Evolutionary conservation across 2,329 filamentous ascomycete genomes (phyloP).

Genomic region (Dothideomycetes sp.): DNA sequence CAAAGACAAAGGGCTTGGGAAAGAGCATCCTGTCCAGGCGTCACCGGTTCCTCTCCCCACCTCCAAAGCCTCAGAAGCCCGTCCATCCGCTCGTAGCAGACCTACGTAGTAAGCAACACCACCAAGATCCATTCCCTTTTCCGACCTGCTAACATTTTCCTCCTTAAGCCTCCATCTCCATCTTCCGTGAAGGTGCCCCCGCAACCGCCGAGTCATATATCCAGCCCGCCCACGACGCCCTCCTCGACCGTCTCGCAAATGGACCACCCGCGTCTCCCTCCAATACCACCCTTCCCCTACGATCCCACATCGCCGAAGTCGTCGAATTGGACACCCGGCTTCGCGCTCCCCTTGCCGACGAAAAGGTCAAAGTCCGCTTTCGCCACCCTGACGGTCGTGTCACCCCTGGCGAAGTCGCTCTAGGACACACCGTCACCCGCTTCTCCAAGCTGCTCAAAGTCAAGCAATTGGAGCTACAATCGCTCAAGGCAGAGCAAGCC

Average conservation of each 20-base stretch:
- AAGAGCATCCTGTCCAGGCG: neutral
- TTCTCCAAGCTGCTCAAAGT: constrained; percentile 6
- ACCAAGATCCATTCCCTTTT: no score
- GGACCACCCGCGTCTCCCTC: constrained; percentile 8
- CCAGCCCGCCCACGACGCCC: constrained; percentile 8
- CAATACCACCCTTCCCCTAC: constrained; percentile 11
- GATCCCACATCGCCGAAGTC: constrained; percentile 11
- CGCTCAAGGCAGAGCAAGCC: constrained; percentile 4
- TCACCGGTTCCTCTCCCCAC: constrained; percentile 1
- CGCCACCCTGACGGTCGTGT: constrained; percentile 7
- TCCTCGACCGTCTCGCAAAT: constrained; percentile 10
- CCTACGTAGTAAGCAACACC: constrained; percentile 6
- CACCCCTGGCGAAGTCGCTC: constrained; percentile 4
- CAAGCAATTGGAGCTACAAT: neutral
- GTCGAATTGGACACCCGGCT: constrained; percentile 8
- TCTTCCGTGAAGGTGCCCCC: neutral
- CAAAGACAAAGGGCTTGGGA: constrained; percentile 1
- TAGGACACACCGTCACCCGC: constrained; percentile 8
- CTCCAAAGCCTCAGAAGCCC: constrained; percentile 4
- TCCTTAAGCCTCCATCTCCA: neutral
- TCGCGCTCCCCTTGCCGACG: constrained; percentile 13
- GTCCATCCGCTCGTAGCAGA: constrained; percentile 6
- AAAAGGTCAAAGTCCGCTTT: constrained; percentile 10
- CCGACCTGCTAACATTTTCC: constrained; percentile 1
- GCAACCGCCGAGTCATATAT: neutral